Percentiles rank a stretch among this genome's conserved stretches.
Evolutionary conservation across 2,329 filamentous ascomycete genomes (phyloP).

Genomic region (Akanthomyces uredinophilus): DNA sequence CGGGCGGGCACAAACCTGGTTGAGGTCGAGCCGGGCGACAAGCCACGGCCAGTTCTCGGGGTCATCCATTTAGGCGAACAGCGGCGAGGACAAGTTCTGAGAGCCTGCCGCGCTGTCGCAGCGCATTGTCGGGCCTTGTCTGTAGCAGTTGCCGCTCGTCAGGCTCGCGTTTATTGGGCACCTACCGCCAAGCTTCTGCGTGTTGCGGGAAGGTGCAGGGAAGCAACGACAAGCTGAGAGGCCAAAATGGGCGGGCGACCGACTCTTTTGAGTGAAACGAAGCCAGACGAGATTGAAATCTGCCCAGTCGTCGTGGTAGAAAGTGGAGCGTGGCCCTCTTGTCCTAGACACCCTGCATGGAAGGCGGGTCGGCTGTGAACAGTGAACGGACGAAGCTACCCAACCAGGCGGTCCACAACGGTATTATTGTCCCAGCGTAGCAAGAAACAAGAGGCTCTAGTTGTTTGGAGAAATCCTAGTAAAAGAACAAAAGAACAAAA

Average conservation of each 20-base stretch:
- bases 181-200: background rate
- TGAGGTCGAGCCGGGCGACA: conserved; percentile 6
- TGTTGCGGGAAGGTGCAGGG: background rate
- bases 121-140: background rate
- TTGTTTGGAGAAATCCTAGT: no score
- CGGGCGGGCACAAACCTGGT: background rate
- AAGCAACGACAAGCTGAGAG: background rate
- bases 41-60: conserved; percentile 11
- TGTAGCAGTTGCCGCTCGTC: background rate
- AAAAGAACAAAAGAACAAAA: background rate
- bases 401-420: background rate
- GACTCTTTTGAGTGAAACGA: conserved; percentile 7
- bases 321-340: conserved; percentile 4
- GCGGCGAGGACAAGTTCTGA: background rate
- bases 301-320: background rate
- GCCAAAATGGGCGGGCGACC: background rate
- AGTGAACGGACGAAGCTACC: background rate
- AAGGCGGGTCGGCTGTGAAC: background rate
- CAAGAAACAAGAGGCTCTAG: background rate
- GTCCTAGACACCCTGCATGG: conserved; percentile 5
- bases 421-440: background rate
- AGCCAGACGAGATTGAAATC: conserved; percentile 1
- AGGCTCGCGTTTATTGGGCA: background rate
- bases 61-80: background rate
- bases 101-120: background rate